phyloP scores from a whole-genome alignment of 768 basidiomycete genomes.

The Hysterangium stoloniferum region DNA sequence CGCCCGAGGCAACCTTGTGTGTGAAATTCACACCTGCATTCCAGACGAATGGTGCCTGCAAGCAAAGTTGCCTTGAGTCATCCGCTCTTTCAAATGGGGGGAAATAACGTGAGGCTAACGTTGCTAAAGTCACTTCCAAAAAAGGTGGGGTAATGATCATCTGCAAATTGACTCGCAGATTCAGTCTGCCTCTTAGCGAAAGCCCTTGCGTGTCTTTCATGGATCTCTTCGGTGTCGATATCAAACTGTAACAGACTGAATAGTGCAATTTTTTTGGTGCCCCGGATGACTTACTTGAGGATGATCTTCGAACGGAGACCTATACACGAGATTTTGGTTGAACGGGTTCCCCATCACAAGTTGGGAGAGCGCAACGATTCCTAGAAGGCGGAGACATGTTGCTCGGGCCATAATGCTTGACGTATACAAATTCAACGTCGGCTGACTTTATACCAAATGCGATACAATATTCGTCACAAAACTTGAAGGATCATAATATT shows the following conservation, averaged over 20 bases:
- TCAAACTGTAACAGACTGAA: slow-evolving; percentile 26
- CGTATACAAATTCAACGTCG: too few relatives aligned
- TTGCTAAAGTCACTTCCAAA: slow-evolving; percentile 43
- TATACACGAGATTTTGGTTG: slow-evolving; percentile 35
- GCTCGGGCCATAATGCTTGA: too few relatives aligned
- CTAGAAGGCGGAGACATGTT: too few relatives aligned
- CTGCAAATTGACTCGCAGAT: slow-evolving; percentile 32
- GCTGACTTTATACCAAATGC: too few relatives aligned
- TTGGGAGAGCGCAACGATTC: too few relatives aligned
- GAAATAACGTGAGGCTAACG: slow-evolving; percentile 22
- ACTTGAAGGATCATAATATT: too few relatives aligned
- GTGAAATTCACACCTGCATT: slow-evolving; percentile 45
- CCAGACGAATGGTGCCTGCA: slow-evolving; percentile 32
- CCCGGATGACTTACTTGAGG: slow-evolving; percentile 12
- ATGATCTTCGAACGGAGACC: slow-evolving; percentile 27
- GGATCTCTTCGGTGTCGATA: slow-evolving; percentile 29
- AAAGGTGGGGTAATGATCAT: slow-evolving; percentile 44
- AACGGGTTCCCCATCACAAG: too few relatives aligned
- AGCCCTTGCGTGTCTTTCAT: slow-evolving; percentile 26
- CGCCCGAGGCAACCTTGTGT: slow-evolving; percentile 38
- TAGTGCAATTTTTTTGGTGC: slow-evolving; percentile 19
- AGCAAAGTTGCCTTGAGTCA: too few relatives aligned
- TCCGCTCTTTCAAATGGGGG: too few relatives aligned
- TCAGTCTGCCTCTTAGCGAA: slow-evolving; percentile 28
- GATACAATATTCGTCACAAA: too few relatives aligned